Evolutionary conservation across 202 grass and related monocot species (phyloP).

Genomic region (Saccharum hybrid): DNA sequence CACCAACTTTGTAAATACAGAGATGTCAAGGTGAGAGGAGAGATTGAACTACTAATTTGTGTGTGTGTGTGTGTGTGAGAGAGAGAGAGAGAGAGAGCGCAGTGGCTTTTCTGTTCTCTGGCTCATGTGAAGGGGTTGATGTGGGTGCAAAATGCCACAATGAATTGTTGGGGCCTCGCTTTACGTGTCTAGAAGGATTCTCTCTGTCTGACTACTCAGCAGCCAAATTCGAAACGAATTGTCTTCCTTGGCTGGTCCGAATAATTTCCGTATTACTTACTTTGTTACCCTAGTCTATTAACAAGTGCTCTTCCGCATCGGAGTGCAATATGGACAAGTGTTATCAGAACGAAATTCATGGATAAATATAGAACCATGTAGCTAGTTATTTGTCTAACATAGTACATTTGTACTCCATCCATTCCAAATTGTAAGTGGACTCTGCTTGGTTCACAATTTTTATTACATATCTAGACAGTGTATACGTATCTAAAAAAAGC

Average conservation of each 20-base stretch:
- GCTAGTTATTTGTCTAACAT: too few relatives aligned
- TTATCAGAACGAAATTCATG: too few relatives aligned
- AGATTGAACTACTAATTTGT: neutral
- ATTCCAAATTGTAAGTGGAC: too few relatives aligned
- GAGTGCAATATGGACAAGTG: too few relatives aligned
- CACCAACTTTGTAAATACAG: slow-evolving; percentile 18
- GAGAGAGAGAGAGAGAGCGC: neutral
- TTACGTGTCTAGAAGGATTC: slow-evolving; percentile 26
- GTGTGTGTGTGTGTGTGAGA: neutral
- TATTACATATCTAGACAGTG: too few relatives aligned
- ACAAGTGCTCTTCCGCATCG: too few relatives aligned
- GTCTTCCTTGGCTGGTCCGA: neutral
- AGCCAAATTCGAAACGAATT: neutral
- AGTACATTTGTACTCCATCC: too few relatives aligned
- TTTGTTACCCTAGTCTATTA: too few relatives aligned
- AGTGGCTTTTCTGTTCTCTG: slow-evolving; percentile 41
- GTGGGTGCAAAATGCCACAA: slow-evolving; percentile 49
- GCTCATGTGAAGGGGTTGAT: slow-evolving; percentile 22
- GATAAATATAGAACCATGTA: too few relatives aligned
- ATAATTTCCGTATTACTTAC: too few relatives aligned
- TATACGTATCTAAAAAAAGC: too few relatives aligned
- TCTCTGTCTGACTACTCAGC: neutral
- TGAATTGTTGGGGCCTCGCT: slow-evolving; percentile 34
- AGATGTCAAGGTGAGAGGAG: neutral
- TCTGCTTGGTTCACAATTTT: too few relatives aligned